A percentile compares a stretch with the other conserved stretches of the same genome.
phyloP scores from a whole-genome alignment of 257 asterid genomes.

The Perilla frutescens region DNA sequence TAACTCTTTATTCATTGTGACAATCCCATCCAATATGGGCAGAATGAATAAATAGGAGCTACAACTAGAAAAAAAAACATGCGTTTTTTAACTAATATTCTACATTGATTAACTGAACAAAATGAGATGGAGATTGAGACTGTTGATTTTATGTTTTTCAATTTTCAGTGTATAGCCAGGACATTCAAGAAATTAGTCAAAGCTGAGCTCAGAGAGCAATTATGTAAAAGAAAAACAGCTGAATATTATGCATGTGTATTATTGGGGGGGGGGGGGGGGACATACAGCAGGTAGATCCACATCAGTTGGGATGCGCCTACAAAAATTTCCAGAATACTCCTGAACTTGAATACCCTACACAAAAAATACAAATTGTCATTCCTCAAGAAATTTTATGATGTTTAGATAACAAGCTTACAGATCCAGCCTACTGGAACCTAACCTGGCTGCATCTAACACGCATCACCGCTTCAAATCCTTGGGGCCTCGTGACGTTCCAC shows the following conservation, averaged over 20 bases:
- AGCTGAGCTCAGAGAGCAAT: slow-evolving; percentile 2
- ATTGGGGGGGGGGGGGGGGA: slow-evolving; percentile 35
- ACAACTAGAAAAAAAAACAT: neutral
- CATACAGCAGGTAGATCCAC: slow-evolving; percentile 47
- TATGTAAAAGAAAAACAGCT: slow-evolving; percentile 7
- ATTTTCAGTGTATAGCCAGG: slow-evolving; percentile 7
- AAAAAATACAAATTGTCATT: slow-evolving; percentile 21
- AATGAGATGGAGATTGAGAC: neutral
- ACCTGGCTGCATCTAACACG: slow-evolving; percentile 99
- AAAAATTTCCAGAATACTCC: slow-evolving; percentile 89
- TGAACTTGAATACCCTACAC: slow-evolving; percentile 95
- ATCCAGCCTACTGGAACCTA: slow-evolving; percentile 33
- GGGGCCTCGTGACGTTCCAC: slow-evolving; percentile 96
- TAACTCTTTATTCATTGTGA: neutral
- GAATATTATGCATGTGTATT: neutral
- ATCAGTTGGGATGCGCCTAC: slow-evolving; percentile 90
- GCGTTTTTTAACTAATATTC: neutral
- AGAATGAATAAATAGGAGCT: neutral
- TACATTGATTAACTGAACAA: neutral
- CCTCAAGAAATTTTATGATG: slow-evolving; percentile 4
- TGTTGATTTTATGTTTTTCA: slow-evolving; percentile 19
- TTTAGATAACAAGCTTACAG: slow-evolving; percentile 22
- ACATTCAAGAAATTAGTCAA: slow-evolving; percentile 7
- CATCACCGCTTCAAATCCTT: slow-evolving; percentile 98
- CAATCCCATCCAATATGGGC: neutral